A percentile compares a stretch with the other conserved stretches of the same genome.
Evolutionary conservation across 228 moss, liverwort and hornwort species (phyloP).

Genomic region (Sphagnum magellanicum): DNA sequence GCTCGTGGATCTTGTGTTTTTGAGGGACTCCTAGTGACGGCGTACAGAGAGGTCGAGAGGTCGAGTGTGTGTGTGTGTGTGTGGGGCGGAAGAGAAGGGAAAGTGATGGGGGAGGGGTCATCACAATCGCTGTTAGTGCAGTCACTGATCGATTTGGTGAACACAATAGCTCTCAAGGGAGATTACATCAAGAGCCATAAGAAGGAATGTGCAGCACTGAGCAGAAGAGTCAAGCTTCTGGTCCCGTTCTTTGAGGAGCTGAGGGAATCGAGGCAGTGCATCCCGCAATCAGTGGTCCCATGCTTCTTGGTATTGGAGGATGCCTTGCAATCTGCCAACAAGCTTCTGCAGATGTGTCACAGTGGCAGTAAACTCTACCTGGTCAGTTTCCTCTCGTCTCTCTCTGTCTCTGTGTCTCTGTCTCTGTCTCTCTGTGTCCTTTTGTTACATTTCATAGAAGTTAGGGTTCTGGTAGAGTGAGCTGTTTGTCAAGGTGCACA

Average conservation of each 20-base stretch:
- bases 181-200: slow-evolving; percentile 58
- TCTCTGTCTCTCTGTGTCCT: no score
- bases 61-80: no score
- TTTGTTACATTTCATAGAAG: no score
- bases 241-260: slow-evolving; percentile 71
- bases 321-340: slow-evolving; percentile 42
- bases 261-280: slow-evolving; percentile 32
- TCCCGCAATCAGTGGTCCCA: slow-evolving; percentile 22
- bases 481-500: no score
- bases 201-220: slow-evolving; percentile 62
- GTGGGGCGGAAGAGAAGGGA: no score
- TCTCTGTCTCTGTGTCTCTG: no score
- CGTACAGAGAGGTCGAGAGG: no score
- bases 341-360: slow-evolving; percentile 59
- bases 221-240: slow-evolving; percentile 55
- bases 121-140: slow-evolving; percentile 34
- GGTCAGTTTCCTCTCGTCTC: slow-evolving; percentile 25
- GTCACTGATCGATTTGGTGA: slow-evolving; percentile 58
- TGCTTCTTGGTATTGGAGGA: slow-evolving; percentile 34
- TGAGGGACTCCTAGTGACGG: no score
- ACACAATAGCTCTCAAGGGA: slow-evolving; percentile 52
- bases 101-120: slow-evolving; percentile 32
- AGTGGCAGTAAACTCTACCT: slow-evolving; percentile 63
- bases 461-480: no score
- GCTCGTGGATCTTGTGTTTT: no score